These are phyloP conservation scores for Purpureocillium lavendulum DNA, from an alignment of 2,329 filamentous ascomycete genomes.

Conservation along the genomic window DNA sequence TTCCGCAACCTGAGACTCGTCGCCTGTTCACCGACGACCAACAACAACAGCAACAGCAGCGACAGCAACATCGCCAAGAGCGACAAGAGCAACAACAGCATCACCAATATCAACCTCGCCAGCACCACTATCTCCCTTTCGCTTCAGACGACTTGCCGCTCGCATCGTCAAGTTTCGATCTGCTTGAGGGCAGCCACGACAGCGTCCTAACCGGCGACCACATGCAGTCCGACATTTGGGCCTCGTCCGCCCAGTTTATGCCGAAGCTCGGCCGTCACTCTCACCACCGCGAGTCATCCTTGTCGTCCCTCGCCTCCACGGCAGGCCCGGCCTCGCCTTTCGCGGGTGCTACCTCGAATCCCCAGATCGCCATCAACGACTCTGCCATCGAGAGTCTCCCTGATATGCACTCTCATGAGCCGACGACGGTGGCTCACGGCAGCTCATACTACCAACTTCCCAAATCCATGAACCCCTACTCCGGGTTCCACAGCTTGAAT, in stretches of 20 bases:
- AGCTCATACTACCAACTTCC: conserved; percentile 38
- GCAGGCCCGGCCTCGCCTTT: conserved; percentile 53
- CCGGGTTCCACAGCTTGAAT: conserved; percentile 32
- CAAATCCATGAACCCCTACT: conserved; percentile 35
- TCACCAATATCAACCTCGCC: not conserved
- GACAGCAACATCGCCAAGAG: not conserved
- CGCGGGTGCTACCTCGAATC: conserved; percentile 45
- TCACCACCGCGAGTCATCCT: conserved; percentile 53
- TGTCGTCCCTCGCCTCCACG: conserved; percentile 49
- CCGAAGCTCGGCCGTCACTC: conserved; percentile 29
- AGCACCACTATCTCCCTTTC: not conserved
- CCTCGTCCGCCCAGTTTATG: conserved; percentile 25
- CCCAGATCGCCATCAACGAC: conserved; percentile 48
- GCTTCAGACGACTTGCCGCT: too few species aligned
- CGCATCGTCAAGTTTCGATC: too few species aligned
- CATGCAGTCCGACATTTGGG: conserved; percentile 36
- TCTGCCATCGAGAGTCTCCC: conserved; percentile 35
- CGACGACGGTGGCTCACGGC: conserved; percentile 10
- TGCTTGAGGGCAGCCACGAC: too few species aligned
- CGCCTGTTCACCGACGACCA: not conserved
- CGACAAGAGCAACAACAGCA: conserved; percentile 1
- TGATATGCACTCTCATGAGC: conserved; percentile 26
- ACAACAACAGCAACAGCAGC: conserved; percentile 2
- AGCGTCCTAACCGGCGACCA: conserved; percentile 5
- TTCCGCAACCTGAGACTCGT: not conserved